These are phyloP conservation scores for Phytophthora ohioensis DNA, from an alignment of 352 stramenopile genomes.

Conservation along the genomic window DNA sequence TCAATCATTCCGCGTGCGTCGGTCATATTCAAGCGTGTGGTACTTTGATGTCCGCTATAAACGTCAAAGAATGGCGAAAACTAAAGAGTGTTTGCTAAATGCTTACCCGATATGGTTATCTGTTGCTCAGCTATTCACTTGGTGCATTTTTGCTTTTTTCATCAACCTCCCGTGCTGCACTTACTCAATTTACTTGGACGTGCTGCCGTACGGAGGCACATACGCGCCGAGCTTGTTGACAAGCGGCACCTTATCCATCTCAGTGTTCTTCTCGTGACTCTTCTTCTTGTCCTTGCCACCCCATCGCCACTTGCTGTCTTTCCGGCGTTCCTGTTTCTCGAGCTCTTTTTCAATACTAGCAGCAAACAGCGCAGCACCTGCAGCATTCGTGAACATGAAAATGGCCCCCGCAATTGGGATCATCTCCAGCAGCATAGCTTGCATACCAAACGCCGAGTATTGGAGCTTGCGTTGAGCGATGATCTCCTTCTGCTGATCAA, in stretches of 20 bases:
- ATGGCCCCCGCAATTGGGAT: conserved; percentile 57
- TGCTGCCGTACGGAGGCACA: conserved; percentile 44
- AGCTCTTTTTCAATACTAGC: conserved; percentile 59
- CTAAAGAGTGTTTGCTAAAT: too few species aligned
- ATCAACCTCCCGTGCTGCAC: not conserved
- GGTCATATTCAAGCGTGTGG: not conserved
- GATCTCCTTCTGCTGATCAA: conserved; percentile 58
- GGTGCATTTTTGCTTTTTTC: not conserved
- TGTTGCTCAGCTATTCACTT: too few species aligned
- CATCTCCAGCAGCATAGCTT: conserved; percentile 66
- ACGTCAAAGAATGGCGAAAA: too few species aligned
- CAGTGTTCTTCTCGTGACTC: conserved; percentile 1
- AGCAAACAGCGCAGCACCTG: conserved; percentile 63
- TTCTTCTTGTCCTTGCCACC: conserved; percentile 33
- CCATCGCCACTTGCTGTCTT: conserved; percentile 29
- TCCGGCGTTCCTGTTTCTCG: conserved; percentile 30
- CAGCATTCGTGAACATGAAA: conserved; percentile 72
- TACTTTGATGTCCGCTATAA: too few species aligned
- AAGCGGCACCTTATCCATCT: conserved; percentile 39
- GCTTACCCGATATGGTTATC: too few species aligned
- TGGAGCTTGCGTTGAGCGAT: conserved; percentile 46
- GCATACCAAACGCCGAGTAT: conserved; percentile 67
- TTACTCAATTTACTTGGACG: conserved; percentile 28
- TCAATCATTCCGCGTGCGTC: not conserved
- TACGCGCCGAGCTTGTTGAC: conserved; percentile 43